Evolutionary conservation across 306 rosid species (phyloP).

Genomic region (Ceratonia siliqua): DNA sequence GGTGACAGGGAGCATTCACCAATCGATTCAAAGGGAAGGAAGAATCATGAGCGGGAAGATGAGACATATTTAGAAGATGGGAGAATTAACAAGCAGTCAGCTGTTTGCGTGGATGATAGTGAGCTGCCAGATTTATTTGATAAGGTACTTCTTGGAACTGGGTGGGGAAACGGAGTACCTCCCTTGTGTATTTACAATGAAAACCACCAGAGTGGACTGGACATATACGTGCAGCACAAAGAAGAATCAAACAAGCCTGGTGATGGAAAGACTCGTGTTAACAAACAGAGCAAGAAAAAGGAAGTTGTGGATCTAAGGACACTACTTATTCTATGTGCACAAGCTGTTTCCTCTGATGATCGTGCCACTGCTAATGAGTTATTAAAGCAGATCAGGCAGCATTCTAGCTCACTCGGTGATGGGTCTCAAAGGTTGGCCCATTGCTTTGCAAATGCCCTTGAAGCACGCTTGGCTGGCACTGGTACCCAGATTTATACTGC

Average conservation of each 20-base stretch:
- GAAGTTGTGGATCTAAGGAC: conserved; percentile 59
- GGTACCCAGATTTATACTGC: conserved; percentile 58
- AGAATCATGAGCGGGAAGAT: conserved; percentile 55
- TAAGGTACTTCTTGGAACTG: conserved; percentile 42
- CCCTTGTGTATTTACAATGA: not conserved
- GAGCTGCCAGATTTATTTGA: conserved; percentile 63
- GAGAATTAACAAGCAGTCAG: conserved; percentile 65
- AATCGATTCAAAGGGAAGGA: conserved; percentile 43
- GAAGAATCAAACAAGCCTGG: conserved; percentile 37
- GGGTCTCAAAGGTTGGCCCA: conserved; percentile 64
- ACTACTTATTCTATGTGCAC: conserved; percentile 54
- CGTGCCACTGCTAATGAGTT: conserved; percentile 45
- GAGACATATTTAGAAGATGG: conserved; percentile 45
- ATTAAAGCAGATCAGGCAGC: conserved; percentile 58
- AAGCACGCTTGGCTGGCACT: conserved; percentile 62
- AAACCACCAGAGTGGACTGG: conserved; percentile 20
- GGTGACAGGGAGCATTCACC: conserved; percentile 41
- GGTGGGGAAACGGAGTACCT: conserved; percentile 17
- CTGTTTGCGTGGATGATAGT: conserved; percentile 47
- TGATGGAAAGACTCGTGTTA: conserved; percentile 42
- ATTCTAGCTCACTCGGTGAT: conserved; percentile 59
- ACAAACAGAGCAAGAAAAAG: conserved; percentile 41
- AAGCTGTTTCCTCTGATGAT: conserved; percentile 64
- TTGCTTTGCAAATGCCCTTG: conserved; percentile 65
- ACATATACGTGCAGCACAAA: conserved; percentile 35